phyloP scores from a whole-genome alignment of 2,329 filamentous ascomycete species.

The Colletotrichum brevisporum region DNA sequence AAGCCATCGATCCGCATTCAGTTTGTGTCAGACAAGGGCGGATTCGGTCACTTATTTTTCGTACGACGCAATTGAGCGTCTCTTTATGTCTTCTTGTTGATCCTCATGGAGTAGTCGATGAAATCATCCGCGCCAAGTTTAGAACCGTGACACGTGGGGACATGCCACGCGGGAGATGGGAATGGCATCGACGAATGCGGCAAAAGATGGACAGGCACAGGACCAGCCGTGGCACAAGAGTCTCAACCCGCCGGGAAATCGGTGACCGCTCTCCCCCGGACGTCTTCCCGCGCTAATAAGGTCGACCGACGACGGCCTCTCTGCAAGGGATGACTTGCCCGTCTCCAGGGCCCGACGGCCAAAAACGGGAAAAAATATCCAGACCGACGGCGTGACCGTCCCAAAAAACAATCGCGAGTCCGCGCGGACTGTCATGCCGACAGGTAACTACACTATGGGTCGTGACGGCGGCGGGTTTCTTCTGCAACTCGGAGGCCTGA shows the following conservation, averaged over 20 bases:
- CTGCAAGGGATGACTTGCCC: no score
- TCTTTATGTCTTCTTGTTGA: background rate
- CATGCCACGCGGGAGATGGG: constrained; percentile 9
- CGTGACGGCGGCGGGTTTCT: no score
- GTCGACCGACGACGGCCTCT: no score
- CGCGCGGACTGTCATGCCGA: no score
- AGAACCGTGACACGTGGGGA: constrained; percentile 13
- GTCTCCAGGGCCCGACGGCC: no score
- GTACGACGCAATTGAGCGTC: no score
- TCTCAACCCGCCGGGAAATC: background rate
- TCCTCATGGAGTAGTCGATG: background rate
- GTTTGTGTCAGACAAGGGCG: background rate
- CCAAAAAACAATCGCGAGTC: no score
- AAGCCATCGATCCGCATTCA: background rate
- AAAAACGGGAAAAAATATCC: no score
- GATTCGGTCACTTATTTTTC: background rate
- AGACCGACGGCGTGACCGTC: no score
- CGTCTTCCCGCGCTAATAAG: background rate
- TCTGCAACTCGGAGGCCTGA: no score
- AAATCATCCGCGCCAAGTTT: constrained; percentile 5
- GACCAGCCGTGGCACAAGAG: background rate
- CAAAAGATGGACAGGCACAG: constrained; percentile 10
- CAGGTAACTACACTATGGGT: no score
- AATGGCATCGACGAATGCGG: constrained; percentile 10
- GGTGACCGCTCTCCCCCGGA: background rate